These are phyloP conservation scores for Erodium maritimum DNA, from an alignment of 345 rosid genomes.

Conservation along the genomic window DNA sequence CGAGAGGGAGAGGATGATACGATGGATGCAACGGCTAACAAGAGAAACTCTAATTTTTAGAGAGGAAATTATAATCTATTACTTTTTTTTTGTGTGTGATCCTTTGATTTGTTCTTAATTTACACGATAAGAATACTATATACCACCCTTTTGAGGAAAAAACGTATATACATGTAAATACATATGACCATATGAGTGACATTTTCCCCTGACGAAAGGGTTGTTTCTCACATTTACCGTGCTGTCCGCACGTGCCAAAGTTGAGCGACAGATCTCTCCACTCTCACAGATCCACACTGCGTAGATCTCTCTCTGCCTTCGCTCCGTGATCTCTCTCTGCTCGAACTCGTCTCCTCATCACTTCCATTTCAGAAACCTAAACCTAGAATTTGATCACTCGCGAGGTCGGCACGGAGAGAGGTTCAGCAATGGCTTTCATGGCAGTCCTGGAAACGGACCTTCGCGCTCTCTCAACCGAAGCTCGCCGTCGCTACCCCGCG, in stretches of 20 bases:
- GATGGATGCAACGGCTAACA: no score
- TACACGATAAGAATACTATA: no score
- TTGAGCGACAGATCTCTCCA: background rate
- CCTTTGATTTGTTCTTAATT: no score
- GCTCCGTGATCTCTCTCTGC: background rate
- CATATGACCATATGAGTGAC: no score
- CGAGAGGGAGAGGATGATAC: no score
- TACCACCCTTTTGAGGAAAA: no score
- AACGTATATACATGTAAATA: no score
- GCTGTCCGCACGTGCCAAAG: background rate
- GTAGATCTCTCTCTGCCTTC: background rate
- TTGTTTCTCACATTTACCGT: background rate
- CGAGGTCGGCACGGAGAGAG: constrained; percentile 2
- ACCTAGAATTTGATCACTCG: background rate
- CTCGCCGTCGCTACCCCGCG: constrained; percentile 87
- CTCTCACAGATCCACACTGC: background rate
- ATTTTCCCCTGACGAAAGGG: no score
- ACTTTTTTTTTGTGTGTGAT: no score
- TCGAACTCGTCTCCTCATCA: background rate
- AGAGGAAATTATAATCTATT: no score
- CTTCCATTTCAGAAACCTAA: background rate
- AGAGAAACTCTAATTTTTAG: no score
- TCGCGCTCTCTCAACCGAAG: constrained; percentile 94
- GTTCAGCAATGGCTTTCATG: constrained; percentile 65
- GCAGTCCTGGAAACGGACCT: constrained; percentile 94